Evolutionary conservation across 2,329 filamentous ascomycete genomes (phyloP).

Genomic region (Apiospora pterosperma): DNA sequence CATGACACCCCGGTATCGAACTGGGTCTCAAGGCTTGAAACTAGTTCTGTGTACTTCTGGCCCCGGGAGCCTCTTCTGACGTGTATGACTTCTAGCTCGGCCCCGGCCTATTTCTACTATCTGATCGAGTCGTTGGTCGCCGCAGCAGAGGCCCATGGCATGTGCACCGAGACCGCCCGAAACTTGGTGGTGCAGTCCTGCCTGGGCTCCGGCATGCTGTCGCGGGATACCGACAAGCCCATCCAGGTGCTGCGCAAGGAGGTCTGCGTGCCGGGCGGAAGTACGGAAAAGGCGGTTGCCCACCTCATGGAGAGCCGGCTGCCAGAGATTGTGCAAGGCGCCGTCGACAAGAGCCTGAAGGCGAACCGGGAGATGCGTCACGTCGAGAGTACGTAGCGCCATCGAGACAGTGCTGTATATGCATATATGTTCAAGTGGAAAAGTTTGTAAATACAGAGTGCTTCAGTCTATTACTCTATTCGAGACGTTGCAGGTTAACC

Average conservation of each 20-base stretch:
- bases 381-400: too few species aligned
- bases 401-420: too few species aligned
- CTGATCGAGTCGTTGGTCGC: not conserved
- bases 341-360: not conserved
- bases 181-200: not conserved
- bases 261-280: not conserved
- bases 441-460: not conserved
- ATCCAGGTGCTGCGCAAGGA: not conserved
- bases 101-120: not conserved
- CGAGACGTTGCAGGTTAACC: constrained; percentile 75
- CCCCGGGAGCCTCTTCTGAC: too few species aligned
- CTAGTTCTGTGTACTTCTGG: too few species aligned
- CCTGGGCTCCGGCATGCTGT: not conserved
- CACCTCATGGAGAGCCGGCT: not conserved
- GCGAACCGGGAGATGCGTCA: not conserved
- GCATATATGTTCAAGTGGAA: too few species aligned
- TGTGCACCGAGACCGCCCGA: not conserved
- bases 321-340: not conserved
- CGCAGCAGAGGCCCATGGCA: not conserved
- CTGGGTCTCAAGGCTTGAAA: not conserved
- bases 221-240: not conserved
- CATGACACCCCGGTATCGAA: not conserved
- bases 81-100: not conserved
- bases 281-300: not conserved
- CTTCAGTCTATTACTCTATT: constrained; percentile 17